Base-by-base conservation (phyloP, 2,329 filamentous ascomycete species). In the Karstenula rhodostoma region DNA sequence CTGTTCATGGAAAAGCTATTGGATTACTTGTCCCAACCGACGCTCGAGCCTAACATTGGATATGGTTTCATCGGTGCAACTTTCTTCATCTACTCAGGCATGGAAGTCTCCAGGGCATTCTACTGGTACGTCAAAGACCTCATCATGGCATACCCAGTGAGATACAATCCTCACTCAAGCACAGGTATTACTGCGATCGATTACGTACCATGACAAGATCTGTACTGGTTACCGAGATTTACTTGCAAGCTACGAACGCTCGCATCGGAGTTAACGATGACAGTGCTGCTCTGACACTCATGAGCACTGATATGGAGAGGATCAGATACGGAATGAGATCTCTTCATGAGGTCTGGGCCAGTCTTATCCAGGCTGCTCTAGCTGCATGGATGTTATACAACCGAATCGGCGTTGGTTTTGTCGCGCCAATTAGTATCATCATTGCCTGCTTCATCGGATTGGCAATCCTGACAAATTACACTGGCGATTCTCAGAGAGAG, bases 231-330 rank as follows among this genome's bases (percentile, higher is more conserved):
- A 46, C 52, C 8, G 63, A 60, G 32, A 62, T 65, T 7, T 65
- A 56, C 51, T 52, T 37, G 25, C 62, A 60, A 35, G 58, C 65
- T 10, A 64, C 56, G 4, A 57, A 60, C 44, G 56, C 50, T 9
- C 48, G 54, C 10, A 56, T 67, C 10, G 59, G 40, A n/a, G 22
- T 27, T 4, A 51, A 10, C 1, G 58, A 61, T 55, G 52, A 60
- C 15, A 52, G 40, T 25, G 51, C 52, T 13, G 63, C 63, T 5
- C 15, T 67, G n/a, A 72, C 69, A 15, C 56, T 73, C 15, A 72
- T 73, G 70, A 69, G 66, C 46, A 65, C 69, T 3, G 70, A 73
- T 51, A 58, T 71, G n/a, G 69, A 72, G 32, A 59, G 65, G 1
- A 70, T 72, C 17, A 27, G 42, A 17, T 29, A 55, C 1, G 63